Evolutionary conservation across 441 rosid genomes (phyloP).

Genomic region (Pelargonium myrrhifolium): DNA sequence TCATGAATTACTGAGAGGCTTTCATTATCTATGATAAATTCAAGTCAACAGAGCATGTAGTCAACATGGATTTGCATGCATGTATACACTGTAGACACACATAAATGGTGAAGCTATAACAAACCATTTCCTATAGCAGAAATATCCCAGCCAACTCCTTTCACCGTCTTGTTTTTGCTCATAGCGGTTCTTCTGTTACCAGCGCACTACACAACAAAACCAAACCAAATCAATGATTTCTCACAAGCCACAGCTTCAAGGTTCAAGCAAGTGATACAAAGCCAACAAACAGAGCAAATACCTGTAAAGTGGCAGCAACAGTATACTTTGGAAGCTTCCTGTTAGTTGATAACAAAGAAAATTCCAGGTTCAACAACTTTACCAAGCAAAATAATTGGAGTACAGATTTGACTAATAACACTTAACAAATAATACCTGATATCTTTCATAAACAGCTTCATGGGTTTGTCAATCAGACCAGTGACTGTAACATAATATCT

Average conservation of each 20-base stretch:
- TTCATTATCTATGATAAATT: too few relatives aligned
- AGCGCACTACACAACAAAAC: conserved; percentile 59
- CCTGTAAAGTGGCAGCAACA: conserved; percentile 83
- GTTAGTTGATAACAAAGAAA: conserved; percentile 20
- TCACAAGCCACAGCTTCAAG: not conserved
- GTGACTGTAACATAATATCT: conserved; percentile 52
- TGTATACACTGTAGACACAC: not conserved
- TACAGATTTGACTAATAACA: not conserved
- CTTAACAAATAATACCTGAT: conserved; percentile 37
- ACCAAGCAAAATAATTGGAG: not conserved
- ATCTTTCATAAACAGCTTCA: conserved; percentile 56
- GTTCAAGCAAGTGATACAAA: not conserved
- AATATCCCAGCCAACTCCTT: conserved; percentile 95
- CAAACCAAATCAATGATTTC: conserved; percentile 14
- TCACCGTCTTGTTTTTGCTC: conserved; percentile 70
- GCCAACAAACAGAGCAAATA: conserved; percentile 8
- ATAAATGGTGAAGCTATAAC: not conserved
- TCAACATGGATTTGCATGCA: too few relatives aligned
- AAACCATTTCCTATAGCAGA: conserved; percentile 90
- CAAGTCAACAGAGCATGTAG: too few relatives aligned
- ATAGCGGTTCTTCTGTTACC: conserved; percentile 98
- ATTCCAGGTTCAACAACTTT: conserved; percentile 4
- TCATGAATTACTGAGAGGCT: too few relatives aligned
- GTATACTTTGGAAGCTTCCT: conserved; percentile 78
- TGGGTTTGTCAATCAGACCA: conserved; percentile 53